phyloP scores from a whole-genome alignment of 257 asterid species.

The Anisodus tanguticus region DNA sequence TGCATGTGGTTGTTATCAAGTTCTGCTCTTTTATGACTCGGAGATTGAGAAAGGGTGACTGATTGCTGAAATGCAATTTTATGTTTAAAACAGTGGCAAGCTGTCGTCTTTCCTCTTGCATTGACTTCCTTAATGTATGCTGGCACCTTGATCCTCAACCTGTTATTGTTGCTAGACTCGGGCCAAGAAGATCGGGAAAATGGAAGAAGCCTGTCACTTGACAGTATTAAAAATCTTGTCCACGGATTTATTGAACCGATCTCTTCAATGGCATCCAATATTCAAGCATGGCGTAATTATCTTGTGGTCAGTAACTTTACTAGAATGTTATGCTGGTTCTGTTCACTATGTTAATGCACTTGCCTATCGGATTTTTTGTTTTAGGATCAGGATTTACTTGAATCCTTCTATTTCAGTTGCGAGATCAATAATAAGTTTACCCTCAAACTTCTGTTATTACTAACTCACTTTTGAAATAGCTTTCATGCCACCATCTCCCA shows the following conservation, averaged over 20 bases:
- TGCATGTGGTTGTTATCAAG: conserved; percentile 42
- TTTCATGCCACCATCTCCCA: background rate
- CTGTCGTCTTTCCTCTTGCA: conserved; percentile 69
- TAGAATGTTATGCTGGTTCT: conserved; percentile 8
- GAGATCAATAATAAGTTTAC: background rate
- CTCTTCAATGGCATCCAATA: conserved; percentile 48
- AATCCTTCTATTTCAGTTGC: background rate
- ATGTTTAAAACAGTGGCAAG: conserved; percentile 94
- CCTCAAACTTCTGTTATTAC: conserved; percentile 9
- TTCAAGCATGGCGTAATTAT: conserved; percentile 88
- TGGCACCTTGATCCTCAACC: conserved; percentile 66
- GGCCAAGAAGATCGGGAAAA: conserved; percentile 43
- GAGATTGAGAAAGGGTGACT: conserved; percentile 69
- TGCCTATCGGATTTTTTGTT: background rate
- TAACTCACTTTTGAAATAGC: background rate
- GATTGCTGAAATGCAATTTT: conserved; percentile 71
- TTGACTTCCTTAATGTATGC: conserved; percentile 86
- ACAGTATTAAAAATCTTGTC: conserved; percentile 42
- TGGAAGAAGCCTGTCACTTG: conserved; percentile 45
- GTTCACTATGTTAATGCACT: background rate
- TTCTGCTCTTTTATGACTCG: conserved; percentile 45
- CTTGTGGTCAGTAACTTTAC: conserved; percentile 72
- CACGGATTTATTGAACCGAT: conserved; percentile 40
- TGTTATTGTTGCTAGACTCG: conserved; percentile 47
- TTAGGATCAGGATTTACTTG: background rate